Conservation (phyloP, 768 basidiomycete genomes). For the Trametopsis cervina region DNA sequence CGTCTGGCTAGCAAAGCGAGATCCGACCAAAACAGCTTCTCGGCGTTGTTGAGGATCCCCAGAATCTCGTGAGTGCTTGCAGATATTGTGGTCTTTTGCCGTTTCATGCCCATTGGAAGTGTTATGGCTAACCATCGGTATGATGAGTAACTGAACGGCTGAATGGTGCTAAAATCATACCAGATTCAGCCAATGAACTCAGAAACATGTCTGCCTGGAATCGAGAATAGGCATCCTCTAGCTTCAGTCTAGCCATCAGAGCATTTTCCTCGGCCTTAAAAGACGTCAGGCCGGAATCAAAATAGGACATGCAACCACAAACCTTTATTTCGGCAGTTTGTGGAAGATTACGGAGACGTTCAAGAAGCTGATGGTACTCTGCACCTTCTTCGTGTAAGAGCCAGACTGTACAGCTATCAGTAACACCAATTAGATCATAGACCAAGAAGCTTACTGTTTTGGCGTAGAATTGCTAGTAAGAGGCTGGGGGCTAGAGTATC, state of each 20-base stretch:
- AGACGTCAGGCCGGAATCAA: neutral
- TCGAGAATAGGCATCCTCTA: conserved; percentile 70
- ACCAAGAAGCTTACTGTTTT: conserved; percentile 56
- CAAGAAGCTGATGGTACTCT: conserved; percentile 46
- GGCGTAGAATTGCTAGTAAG: conserved; percentile 53
- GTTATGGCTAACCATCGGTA: conserved; percentile 60
- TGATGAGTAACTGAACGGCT: neutral
- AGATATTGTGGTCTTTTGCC: conserved; percentile 32
- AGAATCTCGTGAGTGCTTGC: conserved; percentile 52
- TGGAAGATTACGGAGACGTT: conserved; percentile 50
- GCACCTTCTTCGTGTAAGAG: conserved; percentile 49
- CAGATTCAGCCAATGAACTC: conserved; percentile 85
- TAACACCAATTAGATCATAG: neutral
- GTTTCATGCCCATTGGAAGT: conserved; percentile 71
- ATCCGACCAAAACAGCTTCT: conserved; percentile 61
- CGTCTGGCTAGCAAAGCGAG: conserved; percentile 46
- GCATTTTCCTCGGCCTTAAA: conserved; percentile 66
- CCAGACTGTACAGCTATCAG: conserved; percentile 44
- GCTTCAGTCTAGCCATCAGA: conserved; percentile 68
- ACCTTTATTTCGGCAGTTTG: conserved; percentile 55
- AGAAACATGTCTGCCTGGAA: conserved; percentile 86
- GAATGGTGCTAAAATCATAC: conserved; percentile 38
- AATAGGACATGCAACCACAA: neutral
- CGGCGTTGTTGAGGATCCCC: conserved; percentile 56
- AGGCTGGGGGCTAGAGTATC: conserved; percentile 57